phyloP scores from a whole-genome alignment of 139 green algal genomes.

The Microglena sp. region DNA sequence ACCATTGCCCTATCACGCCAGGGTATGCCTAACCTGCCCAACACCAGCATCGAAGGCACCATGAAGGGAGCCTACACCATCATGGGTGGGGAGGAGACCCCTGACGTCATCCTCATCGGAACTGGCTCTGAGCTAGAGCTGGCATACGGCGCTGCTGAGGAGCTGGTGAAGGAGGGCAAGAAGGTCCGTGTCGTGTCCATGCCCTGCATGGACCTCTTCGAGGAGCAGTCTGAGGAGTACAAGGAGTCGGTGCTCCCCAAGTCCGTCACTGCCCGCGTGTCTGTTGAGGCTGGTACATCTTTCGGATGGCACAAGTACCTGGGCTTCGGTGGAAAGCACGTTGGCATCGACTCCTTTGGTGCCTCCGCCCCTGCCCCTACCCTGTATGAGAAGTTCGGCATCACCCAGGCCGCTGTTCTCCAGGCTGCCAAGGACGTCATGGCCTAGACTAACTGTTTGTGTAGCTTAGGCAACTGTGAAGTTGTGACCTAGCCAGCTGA shows the following conservation, averaged over 20 bases:
- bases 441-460: too few species aligned
- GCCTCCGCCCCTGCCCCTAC: conserved; percentile 77
- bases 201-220: conserved; percentile 93
- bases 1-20: conserved; percentile 92
- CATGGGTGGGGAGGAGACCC: conserved; percentile 44
- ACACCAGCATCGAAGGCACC: conserved; percentile 64
- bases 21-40: conserved; percentile 87
- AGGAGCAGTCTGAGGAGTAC: conserved; percentile 78
- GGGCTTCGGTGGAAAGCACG: conserved; percentile 56
- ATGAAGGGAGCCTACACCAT: conserved; percentile 90
- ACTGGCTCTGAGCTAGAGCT: conserved; percentile 91
- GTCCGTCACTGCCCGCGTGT: conserved; percentile 61
- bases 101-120: conserved; percentile 90
- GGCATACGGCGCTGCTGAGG: conserved; percentile 63
- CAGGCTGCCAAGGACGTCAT: conserved; percentile 60
- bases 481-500: too few species aligned
- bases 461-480: too few species aligned
- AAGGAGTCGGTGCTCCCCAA: conserved; percentile 67
- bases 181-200: conserved; percentile 86
- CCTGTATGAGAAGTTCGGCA: conserved; percentile 95
- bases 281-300: conserved; percentile 83
- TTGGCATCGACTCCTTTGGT: conserved; percentile 91
- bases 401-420: conserved; percentile 70
- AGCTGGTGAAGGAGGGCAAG: too few species aligned
- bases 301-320: conserved; percentile 90